These are phyloP conservation scores for Cyclotella baltica DNA, from an alignment of 108 stramenopile genomes.

Conservation along the genomic window DNA sequence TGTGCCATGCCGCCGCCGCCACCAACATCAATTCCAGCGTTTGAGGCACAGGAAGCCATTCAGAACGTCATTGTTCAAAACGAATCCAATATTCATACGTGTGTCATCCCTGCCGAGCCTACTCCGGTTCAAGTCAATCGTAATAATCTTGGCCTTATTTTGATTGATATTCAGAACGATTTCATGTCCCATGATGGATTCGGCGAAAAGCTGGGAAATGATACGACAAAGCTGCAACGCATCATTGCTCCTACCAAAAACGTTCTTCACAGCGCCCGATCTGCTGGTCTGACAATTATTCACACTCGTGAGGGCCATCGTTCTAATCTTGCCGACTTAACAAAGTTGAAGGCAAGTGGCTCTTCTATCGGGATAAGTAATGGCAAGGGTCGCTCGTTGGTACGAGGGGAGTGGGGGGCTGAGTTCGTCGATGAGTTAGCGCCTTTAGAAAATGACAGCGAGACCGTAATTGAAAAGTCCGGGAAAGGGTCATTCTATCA, in stretches of 20 bases:
- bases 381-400: constrained; percentile 60
- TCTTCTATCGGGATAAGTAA: constrained; percentile 52
- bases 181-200: constrained; percentile 68
- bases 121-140: constrained; percentile 6
- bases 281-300: constrained; percentile 50
- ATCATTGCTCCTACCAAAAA: constrained; percentile 57
- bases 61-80: background rate
- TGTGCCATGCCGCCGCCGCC: background rate
- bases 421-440: constrained; percentile 67
- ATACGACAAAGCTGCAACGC: constrained; percentile 55
- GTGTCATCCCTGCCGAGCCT: background rate
- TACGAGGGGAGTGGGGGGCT: constrained; percentile 68
- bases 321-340: constrained; percentile 53
- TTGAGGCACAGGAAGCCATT: constrained; percentile 4
- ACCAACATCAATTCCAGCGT: background rate
- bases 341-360: constrained; percentile 38
- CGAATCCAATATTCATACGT: background rate
- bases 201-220: constrained; percentile 75
- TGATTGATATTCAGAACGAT: constrained; percentile 63
- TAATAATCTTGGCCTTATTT: constrained; percentile 27
- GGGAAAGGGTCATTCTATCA: constrained; percentile 80
- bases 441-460: constrained; percentile 45
- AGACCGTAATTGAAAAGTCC: constrained; percentile 74
- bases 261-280: constrained; percentile 50
- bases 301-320: constrained; percentile 77